Percentiles rank a stretch among this genome's conserved stretches.
Evolutionary conservation across 116 monocot genomes (phyloP).

Genomic region (Iris pallida): DNA sequence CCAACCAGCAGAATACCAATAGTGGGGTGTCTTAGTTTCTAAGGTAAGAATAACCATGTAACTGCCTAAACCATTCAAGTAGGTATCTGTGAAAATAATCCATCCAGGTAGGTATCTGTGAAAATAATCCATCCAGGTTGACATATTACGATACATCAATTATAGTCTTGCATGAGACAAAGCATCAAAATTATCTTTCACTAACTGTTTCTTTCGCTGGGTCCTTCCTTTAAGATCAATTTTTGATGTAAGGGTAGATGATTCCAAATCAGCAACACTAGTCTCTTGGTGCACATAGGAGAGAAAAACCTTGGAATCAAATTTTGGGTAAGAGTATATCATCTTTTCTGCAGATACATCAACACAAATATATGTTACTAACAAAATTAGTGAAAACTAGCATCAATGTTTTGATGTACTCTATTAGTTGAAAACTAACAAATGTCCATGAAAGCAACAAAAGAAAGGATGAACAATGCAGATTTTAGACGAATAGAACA

Average conservation of each 20-base stretch:
- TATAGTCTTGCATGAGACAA: constrained; percentile 96
- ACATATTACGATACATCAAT: constrained; percentile 60
- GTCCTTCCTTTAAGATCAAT: constrained; percentile 94
- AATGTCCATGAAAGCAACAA: not conserved
- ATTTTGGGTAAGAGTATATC: constrained; percentile 76
- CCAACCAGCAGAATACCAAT: too few relatives aligned
- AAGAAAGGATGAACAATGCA: not conserved
- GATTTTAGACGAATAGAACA: too few relatives aligned
- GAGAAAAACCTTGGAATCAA: constrained; percentile 85
- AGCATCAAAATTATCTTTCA: constrained; percentile 99
- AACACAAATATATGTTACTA: constrained; percentile 7
- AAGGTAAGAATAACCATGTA: too few relatives aligned
- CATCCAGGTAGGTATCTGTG: too few relatives aligned
- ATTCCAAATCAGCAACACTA: constrained; percentile 80
- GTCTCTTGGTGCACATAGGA: constrained; percentile 87
- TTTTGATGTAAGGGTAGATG: constrained; percentile 72
- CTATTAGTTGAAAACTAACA: not conserved
- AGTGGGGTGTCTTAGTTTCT: too few relatives aligned
- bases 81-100: too few relatives aligned
- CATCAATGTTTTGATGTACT: not conserved
- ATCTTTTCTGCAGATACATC: constrained; percentile 75
- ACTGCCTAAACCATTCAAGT: too few relatives aligned
- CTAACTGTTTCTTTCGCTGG: constrained; percentile 87
- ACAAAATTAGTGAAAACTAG: constrained; percentile 1
- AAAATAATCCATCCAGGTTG: too few relatives aligned